These are phyloP conservation scores for Volvariella surrecta DNA, from an alignment of 1,284 basidiomycete species.

Conservation along the genomic window DNA sequence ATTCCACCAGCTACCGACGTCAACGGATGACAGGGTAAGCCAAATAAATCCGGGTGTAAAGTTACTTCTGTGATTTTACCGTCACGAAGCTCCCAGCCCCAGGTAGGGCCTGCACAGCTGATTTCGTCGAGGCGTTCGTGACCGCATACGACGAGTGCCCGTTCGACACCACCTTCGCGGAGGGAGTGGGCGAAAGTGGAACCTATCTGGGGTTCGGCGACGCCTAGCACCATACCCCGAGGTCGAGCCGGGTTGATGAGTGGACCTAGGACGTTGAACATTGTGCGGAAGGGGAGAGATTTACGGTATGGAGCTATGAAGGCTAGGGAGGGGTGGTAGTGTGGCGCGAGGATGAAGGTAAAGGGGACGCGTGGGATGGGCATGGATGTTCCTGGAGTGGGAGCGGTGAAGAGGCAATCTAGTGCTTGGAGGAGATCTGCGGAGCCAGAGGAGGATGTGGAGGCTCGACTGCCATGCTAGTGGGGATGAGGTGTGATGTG, in stretches of 20 bases:
- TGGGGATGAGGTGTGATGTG: constrained; percentile 8
- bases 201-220: constrained; percentile 83
- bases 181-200: constrained; percentile 78
- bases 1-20: constrained; percentile 62
- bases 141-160: constrained; percentile 92
- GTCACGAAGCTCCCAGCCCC: constrained; percentile 58
- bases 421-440: constrained; percentile 89
- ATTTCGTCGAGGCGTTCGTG: constrained; percentile 93
- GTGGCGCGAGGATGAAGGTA: constrained; percentile 88
- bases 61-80: constrained; percentile 43
- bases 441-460: constrained; percentile 91
- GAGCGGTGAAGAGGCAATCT: constrained; percentile 72
- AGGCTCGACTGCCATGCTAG: constrained; percentile 90
- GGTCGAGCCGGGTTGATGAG: constrained; percentile 91
- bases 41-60: constrained; percentile 60
- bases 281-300: constrained; percentile 88
- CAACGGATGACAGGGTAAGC: constrained; percentile 64
- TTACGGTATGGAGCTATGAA: constrained; percentile 82
- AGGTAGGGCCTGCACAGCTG: constrained; percentile 85
- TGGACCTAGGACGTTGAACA: constrained; percentile 96
- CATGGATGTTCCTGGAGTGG: constrained; percentile 45
- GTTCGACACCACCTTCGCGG: constrained; percentile 57
- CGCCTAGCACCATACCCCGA: constrained; percentile 83
- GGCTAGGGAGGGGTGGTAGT: constrained; percentile 88
- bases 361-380: constrained; percentile 67